A percentile compares a stretch with the other conserved stretches of the same genome.
phyloP scores from a whole-genome alignment of 73 alveolate genomes.

The Tetrahymena malaccensis region DNA sequence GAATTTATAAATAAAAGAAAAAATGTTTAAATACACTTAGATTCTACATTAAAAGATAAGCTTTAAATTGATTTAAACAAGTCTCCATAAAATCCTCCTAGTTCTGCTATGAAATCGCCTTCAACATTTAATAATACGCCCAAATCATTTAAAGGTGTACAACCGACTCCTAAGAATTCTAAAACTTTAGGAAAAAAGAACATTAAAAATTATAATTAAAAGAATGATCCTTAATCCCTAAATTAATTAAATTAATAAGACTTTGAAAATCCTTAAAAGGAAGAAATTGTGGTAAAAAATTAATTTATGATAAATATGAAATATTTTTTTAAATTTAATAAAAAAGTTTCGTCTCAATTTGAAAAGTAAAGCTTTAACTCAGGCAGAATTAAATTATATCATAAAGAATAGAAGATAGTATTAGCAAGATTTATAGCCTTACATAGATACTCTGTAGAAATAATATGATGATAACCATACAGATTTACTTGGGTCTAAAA shows the following conservation, averaged over 20 bases:
- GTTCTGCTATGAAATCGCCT: background rate
- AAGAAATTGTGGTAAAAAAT: background rate
- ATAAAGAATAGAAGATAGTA: background rate
- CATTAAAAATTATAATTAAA: background rate
- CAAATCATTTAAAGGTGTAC: background rate
- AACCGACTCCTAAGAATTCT: background rate
- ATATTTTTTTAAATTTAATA: background rate
- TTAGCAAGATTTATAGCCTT: background rate
- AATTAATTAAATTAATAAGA: background rate
- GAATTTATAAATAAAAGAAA: background rate
- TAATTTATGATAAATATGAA: background rate
- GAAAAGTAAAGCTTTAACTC: background rate
- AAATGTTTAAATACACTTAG: background rate
- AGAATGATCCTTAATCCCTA: background rate
- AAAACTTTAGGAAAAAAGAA: background rate
- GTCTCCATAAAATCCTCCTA: background rate
- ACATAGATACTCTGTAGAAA: background rate
- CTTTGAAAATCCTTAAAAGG: background rate
- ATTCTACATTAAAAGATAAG: background rate
- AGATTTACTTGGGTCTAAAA: background rate
- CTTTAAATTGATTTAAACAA: background rate
- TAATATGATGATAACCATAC: background rate
- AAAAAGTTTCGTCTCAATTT: background rate
- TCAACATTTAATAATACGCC: background rate
- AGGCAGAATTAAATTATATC: background rate